phyloP scores from a whole-genome alignment of 805 yeast genomes.

The Clavispora santaluciae region DNA sequence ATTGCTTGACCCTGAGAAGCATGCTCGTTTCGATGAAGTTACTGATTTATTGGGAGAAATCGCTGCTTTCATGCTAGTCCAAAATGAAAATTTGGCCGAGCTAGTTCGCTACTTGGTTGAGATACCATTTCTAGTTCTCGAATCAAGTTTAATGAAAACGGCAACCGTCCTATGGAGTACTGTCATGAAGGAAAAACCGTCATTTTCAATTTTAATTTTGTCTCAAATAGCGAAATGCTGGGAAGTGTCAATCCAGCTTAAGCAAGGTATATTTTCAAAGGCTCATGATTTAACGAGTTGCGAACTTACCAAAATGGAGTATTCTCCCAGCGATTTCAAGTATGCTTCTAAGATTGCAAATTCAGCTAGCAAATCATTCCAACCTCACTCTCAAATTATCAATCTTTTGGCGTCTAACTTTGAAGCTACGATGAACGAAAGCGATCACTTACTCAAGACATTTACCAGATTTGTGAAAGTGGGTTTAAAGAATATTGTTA shows the following conservation, averaged over 20 bases:
- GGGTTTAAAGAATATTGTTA: conserved; percentile 47
- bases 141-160: conserved; percentile 52
- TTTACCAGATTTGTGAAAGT: conserved; percentile 57
- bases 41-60: conserved; percentile 42
- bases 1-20: conserved; percentile 5
- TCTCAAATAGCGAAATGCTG: conserved; percentile 67
- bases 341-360: conserved; percentile 50
- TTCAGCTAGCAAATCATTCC: conserved; percentile 43
- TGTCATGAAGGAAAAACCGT: conserved; percentile 61
- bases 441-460: conserved; percentile 62
- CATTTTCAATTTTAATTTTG: conserved; percentile 53
- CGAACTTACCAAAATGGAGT: conserved; percentile 75
- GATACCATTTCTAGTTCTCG: conserved; percentile 68
- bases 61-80: conserved; percentile 33
- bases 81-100: conserved; percentile 40
- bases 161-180: conserved; percentile 81
- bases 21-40: conserved; percentile 23
- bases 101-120: conserved; percentile 49
- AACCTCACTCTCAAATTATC: conserved; percentile 68
- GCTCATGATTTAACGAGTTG: conserved; percentile 52
- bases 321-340: conserved; percentile 73
- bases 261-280: conserved; percentile 61
- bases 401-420: conserved; percentile 69
- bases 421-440: conserved; percentile 71
- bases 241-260: conserved; percentile 57